Conservation (phyloP, 768 basidiomycete genomes). For the Rhizopogon rudus region DNA sequence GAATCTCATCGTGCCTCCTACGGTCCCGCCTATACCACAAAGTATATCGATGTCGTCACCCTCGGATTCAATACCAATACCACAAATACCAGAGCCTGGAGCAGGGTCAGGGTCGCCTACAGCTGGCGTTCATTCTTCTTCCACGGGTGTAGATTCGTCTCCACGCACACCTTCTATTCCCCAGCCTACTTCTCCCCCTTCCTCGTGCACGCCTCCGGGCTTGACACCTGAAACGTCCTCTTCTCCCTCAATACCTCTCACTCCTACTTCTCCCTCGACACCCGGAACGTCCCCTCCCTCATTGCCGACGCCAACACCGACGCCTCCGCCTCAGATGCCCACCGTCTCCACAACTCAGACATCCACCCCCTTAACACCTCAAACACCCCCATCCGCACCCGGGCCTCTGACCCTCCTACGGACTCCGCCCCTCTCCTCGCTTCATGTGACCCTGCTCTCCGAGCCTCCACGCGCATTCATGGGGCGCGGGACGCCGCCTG, state of each 20-base stretch:
- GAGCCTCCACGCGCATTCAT: conserved; percentile 29
- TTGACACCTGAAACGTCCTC: neutral
- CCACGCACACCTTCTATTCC: no score
- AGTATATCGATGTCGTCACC: no score
- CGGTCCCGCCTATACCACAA: no score
- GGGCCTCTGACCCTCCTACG: conserved; percentile 10
- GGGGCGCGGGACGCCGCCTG: conserved; percentile 29
- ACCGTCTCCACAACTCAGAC: no score
- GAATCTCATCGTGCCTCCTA: no score
- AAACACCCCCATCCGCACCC: neutral
- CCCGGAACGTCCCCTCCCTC: neutral
- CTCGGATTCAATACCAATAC: no score
- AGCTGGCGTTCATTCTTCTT: no score
- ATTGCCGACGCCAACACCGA: neutral
- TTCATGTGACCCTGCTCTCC: conserved; percentile 27
- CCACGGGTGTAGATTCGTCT: no score
- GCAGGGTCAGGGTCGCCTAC: no score
- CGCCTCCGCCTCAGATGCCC: neutral
- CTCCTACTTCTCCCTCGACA: neutral
- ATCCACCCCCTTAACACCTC: neutral
- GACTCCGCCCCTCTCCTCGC: conserved; percentile 17
- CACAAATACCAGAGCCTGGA: no score
- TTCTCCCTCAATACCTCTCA: neutral
- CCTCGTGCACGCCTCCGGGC: neutral
- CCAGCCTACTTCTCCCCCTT: no score